A percentile compares a stretch with the other conserved stretches of the same genome.
phyloP scores from a whole-genome alignment of 306 rosid genomes.

The Gynostemma pentaphyllum region DNA sequence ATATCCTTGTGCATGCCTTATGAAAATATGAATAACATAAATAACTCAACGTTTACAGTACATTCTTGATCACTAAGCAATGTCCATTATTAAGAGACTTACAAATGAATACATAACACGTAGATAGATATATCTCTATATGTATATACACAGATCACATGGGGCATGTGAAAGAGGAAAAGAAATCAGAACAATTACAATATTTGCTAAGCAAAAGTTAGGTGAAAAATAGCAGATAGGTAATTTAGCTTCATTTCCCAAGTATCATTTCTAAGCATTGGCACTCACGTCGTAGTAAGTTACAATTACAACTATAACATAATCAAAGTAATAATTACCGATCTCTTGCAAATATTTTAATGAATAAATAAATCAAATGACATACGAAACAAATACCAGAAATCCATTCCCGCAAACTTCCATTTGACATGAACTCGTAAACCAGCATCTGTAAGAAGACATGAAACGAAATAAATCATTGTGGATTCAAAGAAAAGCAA shows the following conservation, averaged over 20 bases:
- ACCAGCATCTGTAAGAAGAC: slow-evolving; percentile 68
- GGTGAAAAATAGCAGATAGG: too few relatives aligned
- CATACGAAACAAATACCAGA: slow-evolving; percentile 31
- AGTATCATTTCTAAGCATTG: too few relatives aligned
- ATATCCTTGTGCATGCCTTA: background rate
- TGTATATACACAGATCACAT: background rate
- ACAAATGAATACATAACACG: background rate
- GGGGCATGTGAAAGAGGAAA: background rate
- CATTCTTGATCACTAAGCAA: background rate
- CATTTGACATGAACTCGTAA: slow-evolving; percentile 83
- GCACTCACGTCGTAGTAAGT: too few relatives aligned
- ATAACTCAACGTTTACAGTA: background rate
- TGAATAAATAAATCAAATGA: background rate
- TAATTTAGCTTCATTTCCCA: too few relatives aligned
- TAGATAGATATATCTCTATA: background rate
- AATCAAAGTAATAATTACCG: too few relatives aligned
- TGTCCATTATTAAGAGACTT: background rate
- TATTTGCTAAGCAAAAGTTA: background rate
- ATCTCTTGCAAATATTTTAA: too few relatives aligned
- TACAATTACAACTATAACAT: too few relatives aligned
- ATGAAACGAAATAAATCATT: slow-evolving; percentile 7
- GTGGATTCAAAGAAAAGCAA: background rate
- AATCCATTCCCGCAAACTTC: slow-evolving; percentile 76
- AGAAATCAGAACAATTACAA: background rate
- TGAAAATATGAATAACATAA: background rate